These are phyloP conservation scores for Caloboletus firmus DNA, from an alignment of 1,284 basidiomycete species.

Conservation along the genomic window DNA sequence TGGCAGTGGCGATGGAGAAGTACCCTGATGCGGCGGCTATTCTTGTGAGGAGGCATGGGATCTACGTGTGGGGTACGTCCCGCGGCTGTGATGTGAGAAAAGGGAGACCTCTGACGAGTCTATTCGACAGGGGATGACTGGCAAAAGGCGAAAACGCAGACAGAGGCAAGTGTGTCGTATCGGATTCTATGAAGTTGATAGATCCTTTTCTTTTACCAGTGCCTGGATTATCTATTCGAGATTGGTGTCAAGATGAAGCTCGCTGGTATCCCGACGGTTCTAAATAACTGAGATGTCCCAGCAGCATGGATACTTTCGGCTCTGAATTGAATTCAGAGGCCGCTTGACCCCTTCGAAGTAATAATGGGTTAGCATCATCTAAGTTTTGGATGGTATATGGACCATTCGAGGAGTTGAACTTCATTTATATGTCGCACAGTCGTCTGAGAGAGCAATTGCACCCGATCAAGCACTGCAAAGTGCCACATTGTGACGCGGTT, in stretches of 20 bases:
- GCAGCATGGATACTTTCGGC: not conserved
- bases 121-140: slow-evolving; percentile 59
- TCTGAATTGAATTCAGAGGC: slow-evolving; percentile 4
- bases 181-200: not conserved
- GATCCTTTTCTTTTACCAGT: slow-evolving; percentile 41
- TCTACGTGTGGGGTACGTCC: slow-evolving; percentile 78
- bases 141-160: slow-evolving; percentile 88
- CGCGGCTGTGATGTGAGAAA: not conserved
- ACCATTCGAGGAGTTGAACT: not conserved
- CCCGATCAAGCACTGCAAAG: slow-evolving; percentile 4
- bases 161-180: slow-evolving; percentile 49
- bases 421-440: too few species aligned
- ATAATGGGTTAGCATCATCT: not conserved
- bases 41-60: slow-evolving; percentile 79
- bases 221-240: slow-evolving; percentile 85
- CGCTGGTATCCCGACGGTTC: slow-evolving; percentile 52
- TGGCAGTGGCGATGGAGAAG: slow-evolving; percentile 78
- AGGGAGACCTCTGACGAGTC: not conserved
- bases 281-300: slow-evolving; percentile 24
- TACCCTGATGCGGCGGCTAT: slow-evolving; percentile 79
- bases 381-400: not conserved
- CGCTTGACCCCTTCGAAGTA: not conserved
- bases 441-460: not conserved
- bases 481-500: not conserved
- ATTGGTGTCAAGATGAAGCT: slow-evolving; percentile 79